Base-by-base conservation (phyloP, 169 alveolate genomes). In the Cryptosporidium viatorum region DNA sequence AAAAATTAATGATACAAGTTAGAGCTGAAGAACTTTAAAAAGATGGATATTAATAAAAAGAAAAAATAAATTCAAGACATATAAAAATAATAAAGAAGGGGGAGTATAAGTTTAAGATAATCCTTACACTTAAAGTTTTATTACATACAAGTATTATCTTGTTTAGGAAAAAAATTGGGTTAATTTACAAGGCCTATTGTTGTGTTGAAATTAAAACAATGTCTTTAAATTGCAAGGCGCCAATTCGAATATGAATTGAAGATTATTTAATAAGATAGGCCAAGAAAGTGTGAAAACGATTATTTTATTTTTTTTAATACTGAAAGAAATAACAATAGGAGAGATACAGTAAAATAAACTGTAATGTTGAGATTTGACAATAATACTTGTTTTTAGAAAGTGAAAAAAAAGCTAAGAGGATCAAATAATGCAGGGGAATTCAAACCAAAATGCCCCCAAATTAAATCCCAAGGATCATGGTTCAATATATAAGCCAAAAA, bases 401-500 rank as follows among this genome's bases (percentile, higher is more conserved):
- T 31, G 48, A 9, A 41, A 65, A 33, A n/a, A 10, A 33, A 37
- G 41, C 26, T n/a, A 65, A 33, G 51, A 29, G 26, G 29, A 23
- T 31, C 71, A 29, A 59, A 65, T 35, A 29, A 33, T 35, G 48
- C 50, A 65, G 48, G 71, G 23, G 71, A 21, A 31, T 65, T 35
- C 71, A 33, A 31, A 12, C 29, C 26, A 37, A 29, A 31, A 37
- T 31, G 43, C 14, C 9, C 31, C 9, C 21, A 37, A 37, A 33
- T 29, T 37, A 7, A 26, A 26, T 55, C 67, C 67, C 35, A n/a
- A 65, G 16, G 37, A 23, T 18, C 37, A 12, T 14, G 12, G 39
- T 41, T 80, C 89, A n/a, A 80, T 80, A 62, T 80, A 80, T 45
- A 80, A 26, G 21, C 89, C 89, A 41, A 60, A 48, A 65, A 59